These are phyloP conservation scores for Collariella sp. DNA, from an alignment of 495 filamentous ascomycete species.

Conservation along the genomic window DNA sequence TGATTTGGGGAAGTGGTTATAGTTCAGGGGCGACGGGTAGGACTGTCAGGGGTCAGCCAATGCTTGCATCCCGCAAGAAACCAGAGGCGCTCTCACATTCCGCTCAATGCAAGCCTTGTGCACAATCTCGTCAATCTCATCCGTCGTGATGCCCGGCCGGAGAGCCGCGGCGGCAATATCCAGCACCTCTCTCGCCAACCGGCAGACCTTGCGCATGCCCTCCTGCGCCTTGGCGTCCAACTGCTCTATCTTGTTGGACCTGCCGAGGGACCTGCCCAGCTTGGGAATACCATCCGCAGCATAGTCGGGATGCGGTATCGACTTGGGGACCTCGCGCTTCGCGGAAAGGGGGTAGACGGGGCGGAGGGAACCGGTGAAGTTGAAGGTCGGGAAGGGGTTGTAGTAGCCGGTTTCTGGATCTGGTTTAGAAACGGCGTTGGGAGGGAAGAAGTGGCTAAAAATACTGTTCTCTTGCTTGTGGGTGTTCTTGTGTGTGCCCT, in stretches of 20 bases:
- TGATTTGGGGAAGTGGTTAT: slow-evolving; percentile 94
- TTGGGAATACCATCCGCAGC: slow-evolving; percentile 72
- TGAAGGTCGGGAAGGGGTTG: slow-evolving; percentile 85
- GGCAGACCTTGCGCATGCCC: slow-evolving; percentile 90
- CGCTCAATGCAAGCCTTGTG: slow-evolving; percentile 93
- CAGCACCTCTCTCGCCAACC: slow-evolving; percentile 79
- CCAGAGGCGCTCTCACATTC: slow-evolving; percentile 49
- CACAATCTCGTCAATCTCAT: slow-evolving; percentile 91
- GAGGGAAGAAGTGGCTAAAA: slow-evolving; percentile 58
- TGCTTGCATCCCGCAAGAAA: background rate
- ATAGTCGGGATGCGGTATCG: slow-evolving; percentile 80
- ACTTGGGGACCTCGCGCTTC: slow-evolving; percentile 61
- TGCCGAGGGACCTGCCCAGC: slow-evolving; percentile 60
- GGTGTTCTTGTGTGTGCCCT: slow-evolving; percentile 77
- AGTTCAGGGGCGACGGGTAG: slow-evolving; percentile 95
- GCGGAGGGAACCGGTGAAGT: slow-evolving; percentile 69
- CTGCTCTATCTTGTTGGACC: slow-evolving; percentile 70
- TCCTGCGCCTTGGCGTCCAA: slow-evolving; percentile 67
- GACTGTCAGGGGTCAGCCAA: slow-evolving; percentile 49
- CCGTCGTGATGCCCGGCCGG: slow-evolving; percentile 86
- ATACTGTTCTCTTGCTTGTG: slow-evolving; percentile 80
- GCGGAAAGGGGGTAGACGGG: slow-evolving; percentile 85
- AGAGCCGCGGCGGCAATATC: slow-evolving; percentile 78
- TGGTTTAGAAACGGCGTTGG: slow-evolving; percentile 74
- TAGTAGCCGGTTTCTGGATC: slow-evolving; percentile 80